Evolutionary conservation across 23 red algal genomes (phyloP).

Genomic region (Gracilariopsis chorda): DNA sequence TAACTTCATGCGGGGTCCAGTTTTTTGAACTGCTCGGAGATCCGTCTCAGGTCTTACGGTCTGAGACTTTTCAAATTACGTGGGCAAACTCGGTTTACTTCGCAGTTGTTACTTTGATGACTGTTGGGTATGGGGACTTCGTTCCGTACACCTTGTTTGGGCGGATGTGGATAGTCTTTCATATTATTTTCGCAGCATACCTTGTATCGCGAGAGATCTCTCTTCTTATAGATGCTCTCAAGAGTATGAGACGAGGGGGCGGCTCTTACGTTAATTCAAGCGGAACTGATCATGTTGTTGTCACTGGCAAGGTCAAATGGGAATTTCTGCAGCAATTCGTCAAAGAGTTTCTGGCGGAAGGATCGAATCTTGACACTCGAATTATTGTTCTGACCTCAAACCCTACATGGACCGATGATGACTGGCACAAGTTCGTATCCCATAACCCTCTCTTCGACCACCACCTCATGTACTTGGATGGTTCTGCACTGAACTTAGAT

Average conservation of each 20-base stretch:
- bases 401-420: conserved; percentile 63
- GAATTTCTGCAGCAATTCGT: conserved; percentile 80
- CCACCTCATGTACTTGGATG: conserved; percentile 68
- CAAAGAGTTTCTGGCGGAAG: conserved; percentile 68
- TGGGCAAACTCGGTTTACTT: conserved; percentile 91
- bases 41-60: conserved; percentile 55
- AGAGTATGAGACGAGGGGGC: conserved; percentile 61
- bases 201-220: conserved; percentile 77
- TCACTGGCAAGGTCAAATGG: conserved; percentile 75
- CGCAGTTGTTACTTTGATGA: conserved; percentile 91
- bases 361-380: conserved; percentile 42
- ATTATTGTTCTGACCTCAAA: conserved; percentile 67
- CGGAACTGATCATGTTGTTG: conserved; percentile 68
- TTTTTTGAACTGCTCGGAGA: conserved; percentile 88
- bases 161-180: conserved; percentile 80
- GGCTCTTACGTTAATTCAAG: conserved; percentile 55
- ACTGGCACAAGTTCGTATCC: conserved; percentile 62
- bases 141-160: conserved; percentile 78
- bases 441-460: conserved; percentile 54
- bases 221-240: conserved; percentile 64
- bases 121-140: conserved; percentile 97
- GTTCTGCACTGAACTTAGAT: conserved; percentile 58
- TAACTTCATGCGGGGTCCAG: conserved; percentile 75
- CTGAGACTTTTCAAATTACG: conserved; percentile 78
- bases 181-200: conserved; percentile 76